These are phyloP conservation scores for Fusarium penzigii DNA, from an alignment of 2,329 filamentous ascomycete species.

Conservation along the genomic window DNA sequence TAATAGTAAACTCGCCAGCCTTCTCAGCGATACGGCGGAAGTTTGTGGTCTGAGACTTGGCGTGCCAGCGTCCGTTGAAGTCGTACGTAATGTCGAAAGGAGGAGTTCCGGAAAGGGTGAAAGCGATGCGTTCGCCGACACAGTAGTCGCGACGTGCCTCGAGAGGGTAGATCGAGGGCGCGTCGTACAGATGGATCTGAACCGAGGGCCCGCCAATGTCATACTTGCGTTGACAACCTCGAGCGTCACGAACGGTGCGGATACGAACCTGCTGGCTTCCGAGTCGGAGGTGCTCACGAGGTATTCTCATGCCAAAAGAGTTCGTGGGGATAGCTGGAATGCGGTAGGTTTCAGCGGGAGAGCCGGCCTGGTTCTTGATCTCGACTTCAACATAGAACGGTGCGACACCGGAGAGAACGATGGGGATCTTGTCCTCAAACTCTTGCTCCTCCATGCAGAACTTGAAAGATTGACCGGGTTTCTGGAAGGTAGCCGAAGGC, in stretches of 20 bases:
- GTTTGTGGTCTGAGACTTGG: slow-evolving; percentile 74
- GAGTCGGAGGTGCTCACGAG: slow-evolving; percentile 78
- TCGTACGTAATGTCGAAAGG: slow-evolving; percentile 93
- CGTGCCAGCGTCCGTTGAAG: slow-evolving; percentile 81
- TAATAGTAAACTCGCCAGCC: slow-evolving; percentile 86
- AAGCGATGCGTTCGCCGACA: slow-evolving; percentile 91
- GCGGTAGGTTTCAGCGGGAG: slow-evolving; percentile 76
- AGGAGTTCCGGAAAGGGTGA: slow-evolving; percentile 84
- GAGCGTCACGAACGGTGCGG: slow-evolving; percentile 82
- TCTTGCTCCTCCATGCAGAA: slow-evolving; percentile 86
- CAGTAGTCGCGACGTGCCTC: slow-evolving; percentile 88
- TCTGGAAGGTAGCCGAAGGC: slow-evolving; percentile 78
- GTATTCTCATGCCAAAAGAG: slow-evolving; percentile 78
- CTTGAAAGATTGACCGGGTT: slow-evolving; percentile 90
- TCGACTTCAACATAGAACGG: slow-evolving; percentile 92
- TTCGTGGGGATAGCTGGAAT: slow-evolving; percentile 77
- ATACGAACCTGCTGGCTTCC: slow-evolving; percentile 90
- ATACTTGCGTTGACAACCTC: slow-evolving; percentile 80
- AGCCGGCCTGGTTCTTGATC: slow-evolving; percentile 85
- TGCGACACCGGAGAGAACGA: slow-evolving; percentile 77
- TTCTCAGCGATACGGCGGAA: slow-evolving; percentile 94
- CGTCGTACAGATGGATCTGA: slow-evolving; percentile 89
- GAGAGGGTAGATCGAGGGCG: slow-evolving; percentile 84
- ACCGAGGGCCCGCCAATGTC: slow-evolving; percentile 73
- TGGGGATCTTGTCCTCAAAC: slow-evolving; percentile 83